phyloP scores from a whole-genome alignment of 1,284 basidiomycete genomes.

The Sphaerobolus stellatus region DNA sequence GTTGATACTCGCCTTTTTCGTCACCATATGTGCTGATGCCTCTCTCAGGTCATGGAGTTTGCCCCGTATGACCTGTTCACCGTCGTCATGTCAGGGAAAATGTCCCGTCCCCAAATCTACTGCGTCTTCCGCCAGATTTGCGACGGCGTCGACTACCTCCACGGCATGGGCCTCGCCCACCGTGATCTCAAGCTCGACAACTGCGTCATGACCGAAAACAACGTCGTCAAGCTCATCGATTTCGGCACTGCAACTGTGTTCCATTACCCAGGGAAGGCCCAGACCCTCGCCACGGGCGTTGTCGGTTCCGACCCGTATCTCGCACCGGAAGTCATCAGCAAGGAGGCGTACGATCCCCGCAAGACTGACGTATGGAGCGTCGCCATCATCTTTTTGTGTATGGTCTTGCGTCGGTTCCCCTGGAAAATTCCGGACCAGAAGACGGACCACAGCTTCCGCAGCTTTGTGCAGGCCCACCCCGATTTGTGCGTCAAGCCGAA shows the following conservation, averaged over 20 bases:
- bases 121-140: slow-evolving; percentile 99
- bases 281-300: slow-evolving; percentile 82
- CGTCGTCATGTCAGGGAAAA: slow-evolving; percentile 99
- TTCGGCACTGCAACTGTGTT: slow-evolving; percentile 99
- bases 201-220: slow-evolving; percentile 94
- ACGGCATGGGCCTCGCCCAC: slow-evolving; percentile 96
- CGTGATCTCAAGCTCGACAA: slow-evolving; percentile 99
- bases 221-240: slow-evolving; percentile 98
- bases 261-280: slow-evolving; percentile 91
- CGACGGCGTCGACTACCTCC: slow-evolving; percentile 97
- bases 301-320: slow-evolving; percentile 99
- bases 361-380: slow-evolving; percentile 99
- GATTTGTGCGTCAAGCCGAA: slow-evolving; percentile 68
- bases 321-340: slow-evolving; percentile 90
- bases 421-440: slow-evolving; percentile 98
- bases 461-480: slow-evolving; percentile 91
- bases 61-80: slow-evolving; percentile 98
- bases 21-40: slow-evolving; percentile 13
- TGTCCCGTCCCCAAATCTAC: slow-evolving; percentile 97
- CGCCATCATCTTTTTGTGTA: slow-evolving; percentile 99
- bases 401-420: slow-evolving; percentile 95
- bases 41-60: slow-evolving; percentile 92
- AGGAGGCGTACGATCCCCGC: slow-evolving; percentile 88
- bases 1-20: slow-evolving; percentile 19
- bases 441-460: slow-evolving; percentile 86